These are phyloP conservation scores for Rubroboletus pulcherrimus DNA, from an alignment of 768 basidiomycete species.

Conservation along the genomic window DNA sequence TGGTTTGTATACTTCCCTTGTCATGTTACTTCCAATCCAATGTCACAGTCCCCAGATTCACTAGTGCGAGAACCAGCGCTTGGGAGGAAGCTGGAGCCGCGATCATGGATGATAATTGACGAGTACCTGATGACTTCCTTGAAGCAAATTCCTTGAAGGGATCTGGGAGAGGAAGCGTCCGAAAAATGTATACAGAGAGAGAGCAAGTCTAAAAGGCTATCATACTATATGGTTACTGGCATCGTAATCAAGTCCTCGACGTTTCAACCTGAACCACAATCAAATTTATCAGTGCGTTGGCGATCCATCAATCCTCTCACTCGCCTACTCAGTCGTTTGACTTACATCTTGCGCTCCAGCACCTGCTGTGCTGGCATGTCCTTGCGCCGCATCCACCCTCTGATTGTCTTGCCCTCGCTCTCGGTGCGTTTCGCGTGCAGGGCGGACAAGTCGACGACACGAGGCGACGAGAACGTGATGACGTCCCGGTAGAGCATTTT, in stretches of 20 bases:
- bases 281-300: slow-evolving; percentile 22
- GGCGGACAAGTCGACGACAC: slow-evolving; percentile 31
- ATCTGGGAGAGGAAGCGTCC: no score
- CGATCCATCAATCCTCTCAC: slow-evolving; percentile 70
- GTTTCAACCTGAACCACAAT: not conserved
- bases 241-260: not conserved
- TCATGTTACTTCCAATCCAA: no score
- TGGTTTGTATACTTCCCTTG: no score
- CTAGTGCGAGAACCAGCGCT: no score
- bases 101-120: no score
- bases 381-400: slow-evolving; percentile 78
- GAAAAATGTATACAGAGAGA: no score
- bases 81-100: no score
- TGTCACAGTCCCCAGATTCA: no score
- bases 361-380: slow-evolving; percentile 80
- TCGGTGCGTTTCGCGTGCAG: slow-evolving; percentile 51
- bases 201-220: not conserved
- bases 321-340: slow-evolving; percentile 62
- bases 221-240: not conserved
- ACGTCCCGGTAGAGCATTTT: slow-evolving; percentile 89
- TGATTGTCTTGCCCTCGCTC: slow-evolving; percentile 40
- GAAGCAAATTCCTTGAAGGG: no score
- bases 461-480: slow-evolving; percentile 75
- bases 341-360: slow-evolving; percentile 70
- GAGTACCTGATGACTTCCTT: no score